These are phyloP conservation scores for Acacia concinna DNA, from an alignment of 331 rosid genomes.

Conservation along the genomic window DNA sequence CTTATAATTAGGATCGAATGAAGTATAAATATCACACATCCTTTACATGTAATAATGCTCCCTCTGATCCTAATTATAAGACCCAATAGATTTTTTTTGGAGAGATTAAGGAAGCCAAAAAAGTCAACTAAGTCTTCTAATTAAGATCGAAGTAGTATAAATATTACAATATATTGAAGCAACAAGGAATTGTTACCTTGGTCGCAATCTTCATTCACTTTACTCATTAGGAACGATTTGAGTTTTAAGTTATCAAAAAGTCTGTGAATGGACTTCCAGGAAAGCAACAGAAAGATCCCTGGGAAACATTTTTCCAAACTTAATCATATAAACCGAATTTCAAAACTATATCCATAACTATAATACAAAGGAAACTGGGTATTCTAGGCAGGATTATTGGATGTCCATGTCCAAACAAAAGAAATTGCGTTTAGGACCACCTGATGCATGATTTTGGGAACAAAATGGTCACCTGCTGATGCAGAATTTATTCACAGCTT, in stretches of 20 bases:
- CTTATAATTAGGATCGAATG: too few relatives aligned
- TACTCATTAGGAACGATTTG: not conserved
- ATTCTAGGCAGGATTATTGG: not conserved
- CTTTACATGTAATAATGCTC: too few relatives aligned
- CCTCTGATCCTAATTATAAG: too few relatives aligned
- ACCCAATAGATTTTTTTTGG: too few relatives aligned
- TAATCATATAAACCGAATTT: conserved; percentile 18
- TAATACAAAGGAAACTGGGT: conserved; percentile 2
- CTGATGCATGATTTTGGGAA: conserved; percentile 5
- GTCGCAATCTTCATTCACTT: too few relatives aligned
- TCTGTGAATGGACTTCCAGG: not conserved
- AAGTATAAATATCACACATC: too few relatives aligned
- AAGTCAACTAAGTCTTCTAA: too few relatives aligned
- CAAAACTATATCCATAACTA: not conserved
- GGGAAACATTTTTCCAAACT: not conserved
- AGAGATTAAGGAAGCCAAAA: too few relatives aligned
- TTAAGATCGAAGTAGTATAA: too few relatives aligned
- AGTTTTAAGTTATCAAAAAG: not conserved
- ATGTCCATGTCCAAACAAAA: not conserved
- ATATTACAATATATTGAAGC: too few relatives aligned
- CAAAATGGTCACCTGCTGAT: conserved; percentile 23
- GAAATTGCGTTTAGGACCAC: conserved; percentile 6
- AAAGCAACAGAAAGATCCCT: not conserved
- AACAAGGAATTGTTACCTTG: too few relatives aligned
- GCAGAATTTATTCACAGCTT: conserved; percentile 21